These are phyloP conservation scores for Rubroshorea leprosula DNA, from an alignment of 345 rosid genomes.

Conservation along the genomic window DNA sequence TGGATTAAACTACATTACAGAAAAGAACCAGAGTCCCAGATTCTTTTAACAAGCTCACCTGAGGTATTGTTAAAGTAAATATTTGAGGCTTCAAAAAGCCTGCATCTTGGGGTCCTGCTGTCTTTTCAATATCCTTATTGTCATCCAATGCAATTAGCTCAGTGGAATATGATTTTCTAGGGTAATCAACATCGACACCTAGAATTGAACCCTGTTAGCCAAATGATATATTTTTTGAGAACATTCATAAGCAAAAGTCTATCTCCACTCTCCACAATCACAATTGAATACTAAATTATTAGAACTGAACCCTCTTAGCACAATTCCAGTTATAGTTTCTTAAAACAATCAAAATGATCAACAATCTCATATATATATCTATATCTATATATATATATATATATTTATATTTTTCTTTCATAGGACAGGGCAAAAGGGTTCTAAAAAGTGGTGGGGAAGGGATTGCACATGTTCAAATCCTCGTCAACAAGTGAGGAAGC, in stretches of 20 bases:
- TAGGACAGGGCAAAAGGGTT: no score
- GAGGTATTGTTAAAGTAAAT: constrained; percentile 68
- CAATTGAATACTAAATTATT: neutral
- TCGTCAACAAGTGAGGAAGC: no score
- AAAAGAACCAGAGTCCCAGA: neutral
- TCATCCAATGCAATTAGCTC: constrained; percentile 41
- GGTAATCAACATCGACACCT: constrained; percentile 84
- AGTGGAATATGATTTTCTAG: constrained; percentile 52
- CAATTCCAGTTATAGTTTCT: no score
- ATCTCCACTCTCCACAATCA: neutral
- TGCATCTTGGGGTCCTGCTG: constrained; percentile 40
- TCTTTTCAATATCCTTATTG: constrained; percentile 36
- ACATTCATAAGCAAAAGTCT: constrained; percentile 1
- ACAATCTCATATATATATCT: no score
- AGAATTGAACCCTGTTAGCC: constrained; percentile 97
- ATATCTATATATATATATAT: no score
- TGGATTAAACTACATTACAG: neutral
- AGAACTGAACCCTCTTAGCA: no score
- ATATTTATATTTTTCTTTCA: no score
- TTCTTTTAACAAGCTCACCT: constrained; percentile 32
- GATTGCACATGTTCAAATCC: no score
- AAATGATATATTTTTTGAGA: constrained; percentile 40
- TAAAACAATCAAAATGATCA: no score
- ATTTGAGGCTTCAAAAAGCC: constrained; percentile 63
- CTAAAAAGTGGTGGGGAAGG: no score